Conservation (phyloP, 192 early-diverging fungal genomes). For the Mortierella alpina region DNA sequence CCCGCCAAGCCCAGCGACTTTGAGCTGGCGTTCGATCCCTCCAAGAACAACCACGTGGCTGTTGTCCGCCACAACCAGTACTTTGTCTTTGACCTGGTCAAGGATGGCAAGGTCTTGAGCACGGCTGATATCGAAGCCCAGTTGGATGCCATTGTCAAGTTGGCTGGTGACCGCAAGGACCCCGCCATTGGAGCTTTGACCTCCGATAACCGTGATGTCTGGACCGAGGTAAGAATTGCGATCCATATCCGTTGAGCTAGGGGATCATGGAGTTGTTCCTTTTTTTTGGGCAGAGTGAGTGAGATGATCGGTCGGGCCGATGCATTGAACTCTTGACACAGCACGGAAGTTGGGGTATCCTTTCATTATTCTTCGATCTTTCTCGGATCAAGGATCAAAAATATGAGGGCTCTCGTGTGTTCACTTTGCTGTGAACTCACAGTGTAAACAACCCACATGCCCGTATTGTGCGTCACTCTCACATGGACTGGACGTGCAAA, state of each 20-base stretch:
- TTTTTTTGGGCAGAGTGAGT: background rate
- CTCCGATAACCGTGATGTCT: constrained; percentile 93
- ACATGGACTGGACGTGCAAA: constrained; percentile 14
- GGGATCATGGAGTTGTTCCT: background rate
- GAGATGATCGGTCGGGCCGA: constrained; percentile 18
- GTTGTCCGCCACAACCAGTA: constrained; percentile 95
- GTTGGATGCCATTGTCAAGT: constrained; percentile 50
- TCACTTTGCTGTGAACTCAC: constrained; percentile 23
- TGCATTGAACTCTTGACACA: no score
- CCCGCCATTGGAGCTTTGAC: constrained; percentile 89
- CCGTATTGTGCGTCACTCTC: constrained; percentile 9
- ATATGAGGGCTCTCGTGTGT: constrained; percentile 17
- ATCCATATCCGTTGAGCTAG: background rate
- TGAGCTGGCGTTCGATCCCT: constrained; percentile 78
- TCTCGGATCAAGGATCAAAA: background rate
- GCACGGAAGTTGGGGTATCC: background rate
- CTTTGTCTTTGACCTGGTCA: constrained; percentile 78
- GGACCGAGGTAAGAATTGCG: constrained; percentile 75
- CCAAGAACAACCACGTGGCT: constrained; percentile 82
- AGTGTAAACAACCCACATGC: constrained; percentile 4
- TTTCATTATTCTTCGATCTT: background rate
- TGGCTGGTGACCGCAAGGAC: constrained; percentile 74
- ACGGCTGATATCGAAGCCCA: constrained; percentile 84
- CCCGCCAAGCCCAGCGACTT: constrained; percentile 88
- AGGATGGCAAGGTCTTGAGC: constrained; percentile 83